These are phyloP conservation scores for Penicillium sp. DNA, from an alignment of 2,329 filamentous ascomycete genomes.

Conservation along the genomic window DNA sequence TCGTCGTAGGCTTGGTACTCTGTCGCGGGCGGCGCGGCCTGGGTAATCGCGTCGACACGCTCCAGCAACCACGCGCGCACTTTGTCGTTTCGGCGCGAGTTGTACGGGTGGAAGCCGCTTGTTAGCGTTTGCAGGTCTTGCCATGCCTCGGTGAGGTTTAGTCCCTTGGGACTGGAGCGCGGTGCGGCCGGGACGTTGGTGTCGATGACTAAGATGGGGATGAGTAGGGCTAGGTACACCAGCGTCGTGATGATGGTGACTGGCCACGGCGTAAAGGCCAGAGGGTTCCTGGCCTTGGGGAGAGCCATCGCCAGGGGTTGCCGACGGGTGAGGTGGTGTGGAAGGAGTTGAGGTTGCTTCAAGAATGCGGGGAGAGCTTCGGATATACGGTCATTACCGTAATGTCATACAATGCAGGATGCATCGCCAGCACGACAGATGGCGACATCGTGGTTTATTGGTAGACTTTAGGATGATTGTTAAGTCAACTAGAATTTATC, in stretches of 20 bases:
- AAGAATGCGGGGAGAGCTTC: conserved; percentile 26
- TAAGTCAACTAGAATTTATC: neutral
- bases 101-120: conserved; percentile 81
- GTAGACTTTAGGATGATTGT: neutral
- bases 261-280: conserved; percentile 79
- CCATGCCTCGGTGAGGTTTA: conserved; percentile 88
- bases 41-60: conserved; percentile 72
- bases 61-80: conserved; percentile 76
- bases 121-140: conserved; percentile 77
- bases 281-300: conserved; percentile 44
- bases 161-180: conserved; percentile 60
- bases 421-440: neutral
- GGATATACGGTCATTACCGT: conserved; percentile 13
- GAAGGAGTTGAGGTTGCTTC: conserved; percentile 24
- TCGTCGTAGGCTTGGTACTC: conserved; percentile 22
- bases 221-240: conserved; percentile 77
- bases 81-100: conserved; percentile 79
- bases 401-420: conserved; percentile 8
- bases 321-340: conserved; percentile 10
- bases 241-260: conserved; percentile 79
- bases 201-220: conserved; percentile 74
- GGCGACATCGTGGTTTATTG: neutral
- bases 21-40: conserved; percentile 55
- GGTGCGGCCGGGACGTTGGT: conserved; percentile 74
- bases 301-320: conserved; percentile 36